Percentiles rank a stretch among this genome's conserved stretches.
phyloP scores from a whole-genome alignment of 1,284 basidiomycete species.

The Austroboletus rostrupii region DNA sequence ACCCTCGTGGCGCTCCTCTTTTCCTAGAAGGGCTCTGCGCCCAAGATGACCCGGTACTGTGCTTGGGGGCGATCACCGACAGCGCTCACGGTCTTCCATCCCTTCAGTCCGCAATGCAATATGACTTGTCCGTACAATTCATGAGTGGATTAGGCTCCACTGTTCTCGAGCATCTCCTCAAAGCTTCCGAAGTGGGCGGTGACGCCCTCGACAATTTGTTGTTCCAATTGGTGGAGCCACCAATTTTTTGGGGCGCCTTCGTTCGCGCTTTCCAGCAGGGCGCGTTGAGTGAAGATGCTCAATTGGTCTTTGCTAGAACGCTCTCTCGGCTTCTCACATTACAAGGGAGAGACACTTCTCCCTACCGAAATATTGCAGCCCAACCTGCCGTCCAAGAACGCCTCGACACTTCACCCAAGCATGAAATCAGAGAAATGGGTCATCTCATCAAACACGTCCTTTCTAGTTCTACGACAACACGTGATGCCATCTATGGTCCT shows the following conservation, averaged over 20 bases:
- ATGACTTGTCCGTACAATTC: conserved; percentile 32
- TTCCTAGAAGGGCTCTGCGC: conserved; percentile 5
- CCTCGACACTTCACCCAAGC: conserved; percentile 31
- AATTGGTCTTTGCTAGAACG: conserved; percentile 47
- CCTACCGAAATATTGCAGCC: conserved; percentile 8
- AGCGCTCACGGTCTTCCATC: conserved; percentile 15
- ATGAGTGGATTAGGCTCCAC: conserved; percentile 41
- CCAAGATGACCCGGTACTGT: conserved; percentile 12
- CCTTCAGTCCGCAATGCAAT: conserved; percentile 13
- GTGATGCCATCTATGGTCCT: conserved; percentile 29
- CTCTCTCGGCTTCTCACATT: conserved; percentile 43
- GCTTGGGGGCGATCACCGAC: conserved; percentile 10
- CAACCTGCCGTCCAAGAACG: conserved; percentile 1
- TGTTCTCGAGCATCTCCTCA: conserved; percentile 41
- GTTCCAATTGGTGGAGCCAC: conserved; percentile 44
- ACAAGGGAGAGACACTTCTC: conserved; percentile 5
- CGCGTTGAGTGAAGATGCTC: conserved; percentile 33
- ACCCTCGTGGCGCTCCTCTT: conserved; percentile 23
- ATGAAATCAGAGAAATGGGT: conserved; percentile 34
- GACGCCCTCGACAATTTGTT: conserved; percentile 33
- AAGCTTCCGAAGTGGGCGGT: conserved; percentile 32
- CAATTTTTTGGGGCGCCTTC: conserved; percentile 50
- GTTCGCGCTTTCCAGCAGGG: conserved; percentile 34
- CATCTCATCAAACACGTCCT: conserved; percentile 43
- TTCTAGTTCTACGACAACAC: conserved; percentile 13